Base-by-base conservation (phyloP, 129 eudicot species). In the Chrysanthemum seticuspe region DNA sequence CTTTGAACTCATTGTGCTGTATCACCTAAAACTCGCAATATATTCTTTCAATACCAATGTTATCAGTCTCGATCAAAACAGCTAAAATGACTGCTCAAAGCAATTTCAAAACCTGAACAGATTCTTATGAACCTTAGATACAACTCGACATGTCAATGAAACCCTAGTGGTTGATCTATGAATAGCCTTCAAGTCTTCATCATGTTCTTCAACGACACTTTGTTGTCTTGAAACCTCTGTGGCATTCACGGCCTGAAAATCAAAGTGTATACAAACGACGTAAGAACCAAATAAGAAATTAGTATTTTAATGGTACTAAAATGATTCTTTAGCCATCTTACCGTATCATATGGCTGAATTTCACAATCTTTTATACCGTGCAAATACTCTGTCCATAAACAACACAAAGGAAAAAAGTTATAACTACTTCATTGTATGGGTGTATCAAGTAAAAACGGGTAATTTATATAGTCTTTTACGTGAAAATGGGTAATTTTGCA, bases 81-180 rank as follows among this genome's bases (percentile, higher is more conserved):
- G 51, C 67, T 67, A 71, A 55, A 64, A 25, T 0, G 29, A 23
- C 40, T 23, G 70, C 65, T 25, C 12, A 19, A 19, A 62, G 34
- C 64, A 31, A 12, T 53, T 70, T 75, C 76, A 89, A 48, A 92
- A 77, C 85, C 81, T 89, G 61, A 89, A 82, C 54, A 89, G 50
- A 58, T 87, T 88, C 60, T 62, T 87, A 71, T 76, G 90, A 76
- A 87, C 95, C 81, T 82, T 93, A 45, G 86, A 75, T 57, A 89
- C 96, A 25, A 85, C 84, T 55, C 98, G 79, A 77, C 98, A 89
- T 0, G 98, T 93, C 87, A 93, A 82, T 9, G 98, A 93, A 73
- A 93, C 82, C 65, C 96, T 82, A 70, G 79, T 86, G 62, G 68
- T 13, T 56, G 80, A 82, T 79, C 95, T 84, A 74, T 76, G 86